Evolutionary conservation across 1,139 yeast genomes (phyloP), one percentile per base, ranked within the genome.

Genomic region (Zhuliangozyma blackwelliae): DNA sequence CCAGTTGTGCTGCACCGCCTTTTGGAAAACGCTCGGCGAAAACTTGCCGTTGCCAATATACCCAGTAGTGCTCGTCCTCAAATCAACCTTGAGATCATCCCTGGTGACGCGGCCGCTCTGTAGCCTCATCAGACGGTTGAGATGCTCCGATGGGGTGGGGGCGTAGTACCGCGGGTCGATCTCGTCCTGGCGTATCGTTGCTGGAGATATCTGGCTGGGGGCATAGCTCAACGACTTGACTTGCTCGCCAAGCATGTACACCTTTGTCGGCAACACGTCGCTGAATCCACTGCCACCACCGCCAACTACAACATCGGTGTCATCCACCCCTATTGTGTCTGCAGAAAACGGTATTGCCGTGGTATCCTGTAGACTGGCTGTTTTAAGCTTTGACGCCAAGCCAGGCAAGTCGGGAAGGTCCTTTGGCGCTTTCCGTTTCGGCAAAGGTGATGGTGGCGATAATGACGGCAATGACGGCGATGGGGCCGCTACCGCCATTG

Each of bases 81-180:
- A 43, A 44, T 61, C 65, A 8, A 58, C 38, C 21, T 43, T 40
- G 19, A 63, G 45, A 33, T 57, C 63, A 5, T 50, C 45, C 12
- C 44, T 40, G 3, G 50, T 49, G 10, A 46, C 46, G 4, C 41
- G 47, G 1, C 61, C 61, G 32, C 47, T 48, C 36, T 53, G 54
- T 20, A 61, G 47, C 23, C 60, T 45, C 34, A 54, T 45, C 10
- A 46, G 44, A 30, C 48, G 40, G 28, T 55, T 54, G 20, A 63
- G 50, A 40, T 68, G 72, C 43, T 67, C 73, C 21, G 60, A 55
- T 2, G 77, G 78, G 1, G 72, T 61, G 4, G 77, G 77, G 2
- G 77, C 77, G 45, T 67, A 65, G 45, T 55, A 68, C 40, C 56
- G 56, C 1, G 77, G 74, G 43, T 69, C 71, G 5, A 71, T 65